Percentiles rank a stretch among this genome's conserved stretches.
phyloP scores from a whole-genome alignment of 129 eudicot genomes.

The Helianthus annuus region HanXRQr2.0-SUNRISE NC_035437.2:159363674-159364173 shows the following conservation, averaged over 20 bases:
- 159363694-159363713: conserved; percentile 62
- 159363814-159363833: conserved; percentile 75
- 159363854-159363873: conserved; percentile 87
- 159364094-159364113: too few species aligned
- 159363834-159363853: conserved; percentile 76
- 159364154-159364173: too few species aligned
- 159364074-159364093: too few species aligned
- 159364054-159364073: too few species aligned
- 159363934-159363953: conserved; percentile 70
- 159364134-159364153: too few species aligned
- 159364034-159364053: too few species aligned
- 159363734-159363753: conserved; percentile 77
- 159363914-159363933: conserved; percentile 93
- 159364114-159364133: too few species aligned
- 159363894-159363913: conserved; percentile 95
- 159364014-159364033: too few species aligned
- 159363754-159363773: conserved; percentile 27
- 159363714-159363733: conserved; percentile 54
- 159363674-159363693: too few species aligned
- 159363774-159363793: conserved; percentile 67
- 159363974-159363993: too few species aligned
- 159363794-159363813: conserved; percentile 56
- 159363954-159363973: too few species aligned
- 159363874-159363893: conserved; percentile 82
- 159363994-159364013: too few species aligned